A percentile compares a stretch with the other conserved stretches of the same genome.
These are phyloP conservation scores for Rhododendron griersonianum DNA, from an alignment of 148 eudicot genomes.

Conservation along the genomic window DNA sequence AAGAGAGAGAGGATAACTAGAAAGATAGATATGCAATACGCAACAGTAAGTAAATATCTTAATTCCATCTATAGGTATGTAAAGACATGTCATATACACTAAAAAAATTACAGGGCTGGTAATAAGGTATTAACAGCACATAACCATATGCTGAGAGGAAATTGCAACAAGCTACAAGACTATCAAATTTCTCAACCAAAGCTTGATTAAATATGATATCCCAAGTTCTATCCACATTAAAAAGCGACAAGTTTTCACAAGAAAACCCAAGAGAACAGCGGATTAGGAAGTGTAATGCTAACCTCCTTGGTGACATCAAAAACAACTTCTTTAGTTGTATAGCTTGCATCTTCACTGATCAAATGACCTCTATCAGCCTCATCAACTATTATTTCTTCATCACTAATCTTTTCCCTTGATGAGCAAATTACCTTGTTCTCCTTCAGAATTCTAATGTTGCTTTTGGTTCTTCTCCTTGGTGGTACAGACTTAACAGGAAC, in stretches of 20 bases:
- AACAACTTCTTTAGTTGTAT: slow-evolving; percentile 25
- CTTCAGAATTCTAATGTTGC: slow-evolving; percentile 45
- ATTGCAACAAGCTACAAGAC: neutral
- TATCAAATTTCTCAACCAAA: neutral
- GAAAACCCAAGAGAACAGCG: neutral
- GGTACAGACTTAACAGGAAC: slow-evolving; percentile 75
- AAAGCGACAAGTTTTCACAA: neutral
- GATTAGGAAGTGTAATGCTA: neutral
- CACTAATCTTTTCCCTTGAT: slow-evolving; percentile 26
- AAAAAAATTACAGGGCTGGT: neutral
- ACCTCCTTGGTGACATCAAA: slow-evolving; percentile 52
- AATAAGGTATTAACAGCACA: neutral
- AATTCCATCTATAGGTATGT: no score
- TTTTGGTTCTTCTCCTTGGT: slow-evolving; percentile 68
- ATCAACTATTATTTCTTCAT: slow-evolving; percentile 26
- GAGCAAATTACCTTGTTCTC: slow-evolving; percentile 34
- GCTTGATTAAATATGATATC: neutral
- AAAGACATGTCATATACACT: no score
- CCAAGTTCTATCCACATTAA: neutral
- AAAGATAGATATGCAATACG: no score
- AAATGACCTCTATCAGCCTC: slow-evolving; percentile 20
- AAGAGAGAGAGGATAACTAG: no score
- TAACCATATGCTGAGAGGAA: neutral
- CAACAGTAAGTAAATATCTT: no score
- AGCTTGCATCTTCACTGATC: slow-evolving; percentile 26